Evolutionary conservation across 1,284 basidiomycete genomes (phyloP).

Genomic region (Tilletia walkeri): DNA sequence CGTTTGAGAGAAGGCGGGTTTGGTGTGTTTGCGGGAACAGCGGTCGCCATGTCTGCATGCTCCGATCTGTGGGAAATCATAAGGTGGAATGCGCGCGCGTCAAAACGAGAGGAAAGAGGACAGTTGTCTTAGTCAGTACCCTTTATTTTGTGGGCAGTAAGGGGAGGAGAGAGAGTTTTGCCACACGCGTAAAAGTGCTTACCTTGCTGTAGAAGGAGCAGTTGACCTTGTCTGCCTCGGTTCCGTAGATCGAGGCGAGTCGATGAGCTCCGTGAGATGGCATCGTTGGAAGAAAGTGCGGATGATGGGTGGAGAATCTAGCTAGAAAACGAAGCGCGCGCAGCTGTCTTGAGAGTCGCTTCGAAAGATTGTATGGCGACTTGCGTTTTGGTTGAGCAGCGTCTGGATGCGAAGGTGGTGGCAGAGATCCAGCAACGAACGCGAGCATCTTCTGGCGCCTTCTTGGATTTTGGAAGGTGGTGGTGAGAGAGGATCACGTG

Average conservation of each 20-base stretch:
- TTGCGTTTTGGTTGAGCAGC: no score
- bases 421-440: background rate
- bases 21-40: slow-evolving; percentile 95
- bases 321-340: no score
- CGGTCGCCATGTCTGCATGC: slow-evolving; percentile 94
- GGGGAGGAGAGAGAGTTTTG: no score
- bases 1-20: slow-evolving; percentile 94
- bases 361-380: no score
- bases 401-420: background rate
- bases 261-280: background rate
- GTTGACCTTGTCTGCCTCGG: slow-evolving; percentile 86
- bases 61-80: slow-evolving; percentile 67
- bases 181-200: slow-evolving; percentile 34
- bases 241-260: slow-evolving; percentile 49
- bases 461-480: background rate
- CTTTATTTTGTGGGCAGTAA: no score
- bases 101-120: slow-evolving; percentile 13
- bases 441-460: background rate
- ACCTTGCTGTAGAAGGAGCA: slow-evolving; percentile 95
- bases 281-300: no score
- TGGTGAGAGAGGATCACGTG: background rate
- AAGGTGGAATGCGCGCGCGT: background rate
- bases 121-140: background rate
- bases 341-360: no score
- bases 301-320: no score